Percentiles rank a stretch among this genome's conserved stretches.
These are phyloP conservation scores for Sporothrix brunneoviolacea DNA, from an alignment of 2,329 filamentous ascomycete species.

Conservation along the genomic window DNA sequence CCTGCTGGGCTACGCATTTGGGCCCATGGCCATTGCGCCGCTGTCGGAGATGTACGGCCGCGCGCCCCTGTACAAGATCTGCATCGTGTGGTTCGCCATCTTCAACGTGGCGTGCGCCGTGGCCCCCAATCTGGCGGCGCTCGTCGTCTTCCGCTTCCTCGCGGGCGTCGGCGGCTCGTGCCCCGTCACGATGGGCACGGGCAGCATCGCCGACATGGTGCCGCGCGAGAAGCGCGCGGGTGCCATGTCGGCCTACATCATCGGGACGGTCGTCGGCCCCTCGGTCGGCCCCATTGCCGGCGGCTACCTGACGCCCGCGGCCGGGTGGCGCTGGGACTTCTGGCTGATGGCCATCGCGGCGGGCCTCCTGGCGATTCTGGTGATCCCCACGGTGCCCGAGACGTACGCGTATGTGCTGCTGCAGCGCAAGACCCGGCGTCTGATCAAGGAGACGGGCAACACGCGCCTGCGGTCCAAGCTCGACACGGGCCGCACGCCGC, in stretches of 20 bases:
- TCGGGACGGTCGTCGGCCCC: conserved; percentile 32
- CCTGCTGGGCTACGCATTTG: conserved; percentile 55
- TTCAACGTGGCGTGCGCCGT: conserved; percentile 48
- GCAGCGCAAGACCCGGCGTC: conserved; percentile 27
- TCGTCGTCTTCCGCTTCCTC: conserved; percentile 58
- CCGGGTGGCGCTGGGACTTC: conserved; percentile 44
- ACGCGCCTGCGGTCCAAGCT: conserved; percentile 21
- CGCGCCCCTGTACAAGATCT: conserved; percentile 35
- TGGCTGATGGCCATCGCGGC: conserved; percentile 33
- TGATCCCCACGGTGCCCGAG: conserved; percentile 10
- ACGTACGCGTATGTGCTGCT: conserved; percentile 24
- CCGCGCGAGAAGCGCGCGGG: conserved; percentile 46
- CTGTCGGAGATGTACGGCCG: conserved; percentile 54
- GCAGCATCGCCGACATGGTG: conserved; percentile 60
- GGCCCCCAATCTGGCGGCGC: conserved; percentile 38
- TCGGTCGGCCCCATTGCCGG: conserved; percentile 40
- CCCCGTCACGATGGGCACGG: conserved; percentile 63
- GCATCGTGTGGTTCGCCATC: conserved; percentile 33
- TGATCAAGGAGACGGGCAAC: conserved; percentile 33
- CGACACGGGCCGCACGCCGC: conserved; percentile 27
- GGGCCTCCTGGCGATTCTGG: conserved; percentile 6
- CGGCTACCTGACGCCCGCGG: conserved; percentile 32
- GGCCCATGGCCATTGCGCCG: conserved; percentile 51
- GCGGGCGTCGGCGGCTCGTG: conserved; percentile 56
- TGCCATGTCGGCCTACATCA: conserved; percentile 46